Percentiles rank a stretch among this genome's conserved stretches.
Evolutionary conservation across 2,329 filamentous ascomycete genomes (phyloP).

Genomic region (Niveomyces coronatus): DNA sequence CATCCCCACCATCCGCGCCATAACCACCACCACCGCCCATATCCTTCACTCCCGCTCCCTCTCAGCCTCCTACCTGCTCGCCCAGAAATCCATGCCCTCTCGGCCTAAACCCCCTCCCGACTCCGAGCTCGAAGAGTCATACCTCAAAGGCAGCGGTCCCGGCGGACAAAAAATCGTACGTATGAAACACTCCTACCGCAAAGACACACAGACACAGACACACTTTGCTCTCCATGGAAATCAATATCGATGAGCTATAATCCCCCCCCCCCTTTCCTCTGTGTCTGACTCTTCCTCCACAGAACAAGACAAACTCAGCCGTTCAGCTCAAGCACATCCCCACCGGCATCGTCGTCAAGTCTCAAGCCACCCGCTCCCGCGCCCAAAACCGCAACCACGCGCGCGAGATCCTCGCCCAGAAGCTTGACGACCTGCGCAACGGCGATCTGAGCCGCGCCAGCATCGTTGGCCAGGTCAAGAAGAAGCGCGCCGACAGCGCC

Average conservation of each 20-base stretch:
- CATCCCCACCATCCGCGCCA: slow-evolving; percentile 1
- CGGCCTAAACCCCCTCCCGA: slow-evolving; percentile 64
- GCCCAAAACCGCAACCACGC: slow-evolving; percentile 83
- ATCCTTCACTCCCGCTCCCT: slow-evolving; percentile 19
- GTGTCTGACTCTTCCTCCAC: neutral
- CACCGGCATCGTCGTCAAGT: slow-evolving; percentile 89
- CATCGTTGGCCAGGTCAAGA: slow-evolving; percentile 52
- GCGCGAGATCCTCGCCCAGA: slow-evolving; percentile 63
- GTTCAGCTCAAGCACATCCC: slow-evolving; percentile 87
- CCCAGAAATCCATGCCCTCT: slow-evolving; percentile 58
- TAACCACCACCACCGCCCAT: neutral
- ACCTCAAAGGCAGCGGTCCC: slow-evolving; percentile 83
- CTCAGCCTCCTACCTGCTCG: slow-evolving; percentile 17
- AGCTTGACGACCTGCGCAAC: slow-evolving; percentile 60
- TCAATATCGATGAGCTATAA: too few relatives aligned
- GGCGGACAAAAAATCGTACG: slow-evolving; percentile 89
- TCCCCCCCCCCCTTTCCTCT: neutral
- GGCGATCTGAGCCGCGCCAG: slow-evolving; percentile 58
- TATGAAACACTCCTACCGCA: too few relatives aligned
- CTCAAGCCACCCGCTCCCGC: slow-evolving; percentile 79
- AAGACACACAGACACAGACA: too few relatives aligned
- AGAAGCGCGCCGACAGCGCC: slow-evolving; percentile 62
- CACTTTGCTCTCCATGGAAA: too few relatives aligned
- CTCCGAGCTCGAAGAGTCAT: slow-evolving; percentile 69
- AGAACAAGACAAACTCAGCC: slow-evolving; percentile 95